phyloP scores from a whole-genome alignment of 2,329 filamentous ascomycete species.

The Xylaria sp. region DNA sequence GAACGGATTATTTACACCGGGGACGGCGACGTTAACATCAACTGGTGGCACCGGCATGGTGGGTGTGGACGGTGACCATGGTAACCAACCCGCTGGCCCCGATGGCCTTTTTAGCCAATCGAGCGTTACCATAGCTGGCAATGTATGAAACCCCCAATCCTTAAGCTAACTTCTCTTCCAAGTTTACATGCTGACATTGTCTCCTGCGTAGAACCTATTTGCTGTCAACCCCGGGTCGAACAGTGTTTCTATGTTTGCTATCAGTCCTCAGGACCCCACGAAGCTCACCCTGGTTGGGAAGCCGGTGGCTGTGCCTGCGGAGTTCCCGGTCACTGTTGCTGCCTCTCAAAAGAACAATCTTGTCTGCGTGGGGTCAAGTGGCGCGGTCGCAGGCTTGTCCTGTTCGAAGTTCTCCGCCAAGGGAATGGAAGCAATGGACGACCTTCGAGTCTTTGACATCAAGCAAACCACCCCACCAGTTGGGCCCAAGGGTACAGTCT shows the following conservation, averaged over 20 bases:
- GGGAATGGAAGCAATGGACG: slow-evolving; percentile 59
- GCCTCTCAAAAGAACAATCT: slow-evolving; percentile 51
- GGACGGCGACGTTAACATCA: slow-evolving; percentile 12
- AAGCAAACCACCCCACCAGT: slow-evolving; percentile 67
- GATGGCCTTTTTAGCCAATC: slow-evolving; percentile 66
- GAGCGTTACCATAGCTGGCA: slow-evolving; percentile 60
- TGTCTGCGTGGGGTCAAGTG: slow-evolving; percentile 50
- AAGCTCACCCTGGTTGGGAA: slow-evolving; percentile 57
- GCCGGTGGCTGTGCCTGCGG: slow-evolving; percentile 58
- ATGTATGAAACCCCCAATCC: slow-evolving; percentile 52
- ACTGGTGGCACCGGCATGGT: slow-evolving; percentile 23
- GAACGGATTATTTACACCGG: slow-evolving; percentile 11
- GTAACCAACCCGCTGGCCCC: slow-evolving; percentile 40
- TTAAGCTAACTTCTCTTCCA: background rate
- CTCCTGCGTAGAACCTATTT: slow-evolving; percentile 58
- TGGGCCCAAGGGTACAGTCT: slow-evolving; percentile 68
- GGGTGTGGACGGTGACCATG: slow-evolving; percentile 2
- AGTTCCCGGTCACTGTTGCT: slow-evolving; percentile 65
- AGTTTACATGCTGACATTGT: slow-evolving; percentile 12
- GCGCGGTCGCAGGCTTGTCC: slow-evolving; percentile 49
- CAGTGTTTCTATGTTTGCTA: slow-evolving; percentile 61
- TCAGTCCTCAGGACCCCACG: slow-evolving; percentile 56
- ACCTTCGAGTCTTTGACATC: slow-evolving; percentile 60
- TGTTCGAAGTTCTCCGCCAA: slow-evolving; percentile 41
- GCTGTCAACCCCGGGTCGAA: slow-evolving; percentile 67